phyloP scores from a whole-genome alignment of 2,329 filamentous ascomycete species.

The Diaporthe aspalathi region DNA sequence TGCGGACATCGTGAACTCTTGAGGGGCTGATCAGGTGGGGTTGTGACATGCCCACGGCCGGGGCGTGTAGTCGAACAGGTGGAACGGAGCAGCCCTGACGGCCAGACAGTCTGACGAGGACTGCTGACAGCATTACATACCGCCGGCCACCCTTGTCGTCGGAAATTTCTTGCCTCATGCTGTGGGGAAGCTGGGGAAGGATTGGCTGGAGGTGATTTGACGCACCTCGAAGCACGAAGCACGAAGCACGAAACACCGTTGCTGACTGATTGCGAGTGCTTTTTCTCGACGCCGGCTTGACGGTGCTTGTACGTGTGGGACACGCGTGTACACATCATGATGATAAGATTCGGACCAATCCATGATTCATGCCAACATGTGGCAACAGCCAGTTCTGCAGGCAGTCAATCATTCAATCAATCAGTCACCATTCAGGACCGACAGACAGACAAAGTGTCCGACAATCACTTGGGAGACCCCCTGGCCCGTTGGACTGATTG shows the following conservation, averaged over 20 bases:
- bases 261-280: neutral
- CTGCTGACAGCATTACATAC: conserved; percentile 21
- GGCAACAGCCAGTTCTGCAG: neutral
- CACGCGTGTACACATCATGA: neutral
- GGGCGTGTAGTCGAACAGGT: neutral
- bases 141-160: conserved; percentile 9
- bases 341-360: neutral
- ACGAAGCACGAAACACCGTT: neutral
- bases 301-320: neutral
- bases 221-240: neutral
- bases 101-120: neutral
- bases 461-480: neutral
- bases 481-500: neutral
- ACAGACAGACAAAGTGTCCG: no score
- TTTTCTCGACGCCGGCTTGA: neutral
- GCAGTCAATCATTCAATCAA: neutral
- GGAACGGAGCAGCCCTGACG: neutral
- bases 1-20: neutral
- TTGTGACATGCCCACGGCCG: neutral
- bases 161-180: conserved; percentile 25
- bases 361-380: conserved; percentile 12
- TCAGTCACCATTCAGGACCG: neutral
- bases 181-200: conserved; percentile 26
- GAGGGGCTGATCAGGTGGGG: neutral
- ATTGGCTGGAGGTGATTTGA: conserved; percentile 24